Base-by-base conservation (phyloP, 306 rosid species). In the Corylus avellana region DNA sequence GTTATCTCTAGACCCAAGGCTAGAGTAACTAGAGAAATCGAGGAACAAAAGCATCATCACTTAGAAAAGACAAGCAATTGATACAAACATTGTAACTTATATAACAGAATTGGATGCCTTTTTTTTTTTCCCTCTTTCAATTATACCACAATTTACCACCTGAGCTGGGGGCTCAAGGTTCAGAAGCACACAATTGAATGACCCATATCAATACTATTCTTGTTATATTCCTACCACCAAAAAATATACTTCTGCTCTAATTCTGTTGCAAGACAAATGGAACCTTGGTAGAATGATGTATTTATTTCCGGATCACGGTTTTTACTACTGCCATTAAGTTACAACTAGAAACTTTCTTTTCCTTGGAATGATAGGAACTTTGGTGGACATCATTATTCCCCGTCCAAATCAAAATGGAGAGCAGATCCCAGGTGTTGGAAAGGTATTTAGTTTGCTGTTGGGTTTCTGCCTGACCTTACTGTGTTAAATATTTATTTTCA, bases 351-450 rank as follows among this genome's bases (percentile, higher is more conserved):
- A 8, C 32, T 59, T 75, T 79, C 47, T 47, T 63, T 74, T 72
- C 55, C 54, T 35, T 72, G 54, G 74, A 81, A 82, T 80, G 57
- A 63, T 68, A 90, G 97, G 97, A 70, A 84, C 87, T 75, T 86
- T 92, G 86, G 77, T 87, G 48, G 91, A 86, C 78, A 92, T 90
- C 73, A 81, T 89, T 63, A 92, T 92, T 77, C 97, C 97, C 12
- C 97, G 97, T 11, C 87, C 85, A 66, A 79, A 77, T 79, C 82
- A 50, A 48, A 53, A 79, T 12, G 91, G 83, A 37, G 95, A 87
- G 73, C 64, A 69, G 58, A 46, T 70, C 42, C 32, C 93, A 1
- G 97, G 95, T 44, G 79, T 92, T 70, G 97, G 97, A 79, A 92
- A 92, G 97, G 97, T 92, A 80, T 29, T 50, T 70, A 25, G 72